Evolutionary conservation across 1,284 basidiomycete species (phyloP).

Genomic region (Takashimella koratensis): DNA sequence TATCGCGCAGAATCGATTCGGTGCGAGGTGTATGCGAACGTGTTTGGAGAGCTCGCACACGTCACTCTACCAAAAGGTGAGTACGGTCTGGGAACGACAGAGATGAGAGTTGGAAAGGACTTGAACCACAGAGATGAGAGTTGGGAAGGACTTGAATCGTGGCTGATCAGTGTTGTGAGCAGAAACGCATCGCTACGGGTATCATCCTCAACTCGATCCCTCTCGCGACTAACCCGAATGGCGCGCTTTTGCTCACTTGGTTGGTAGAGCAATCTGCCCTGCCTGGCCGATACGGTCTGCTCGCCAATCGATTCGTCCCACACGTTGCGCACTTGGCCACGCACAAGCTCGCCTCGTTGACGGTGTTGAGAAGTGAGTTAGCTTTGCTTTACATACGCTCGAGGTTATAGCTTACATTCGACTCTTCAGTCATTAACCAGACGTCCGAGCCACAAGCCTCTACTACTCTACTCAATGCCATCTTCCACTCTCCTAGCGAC

Average conservation of each 20-base stretch:
- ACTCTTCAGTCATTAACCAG: conserved; percentile 68
- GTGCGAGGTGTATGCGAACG: conserved; percentile 94
- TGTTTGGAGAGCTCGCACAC: conserved; percentile 88
- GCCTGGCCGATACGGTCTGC: conserved; percentile 83
- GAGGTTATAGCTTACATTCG: not conserved
- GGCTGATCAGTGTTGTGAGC: too few species aligned
- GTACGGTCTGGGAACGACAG: conserved; percentile 15
- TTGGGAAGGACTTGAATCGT: too few species aligned
- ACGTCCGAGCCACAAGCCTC: conserved; percentile 78
- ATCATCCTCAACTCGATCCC: conserved; percentile 97
- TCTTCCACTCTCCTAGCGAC: conserved; percentile 80
- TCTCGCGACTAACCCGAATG: conserved; percentile 95
- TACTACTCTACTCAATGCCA: conserved; percentile 68
- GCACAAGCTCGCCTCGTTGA: conserved; percentile 93
- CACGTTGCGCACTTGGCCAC: conserved; percentile 95
- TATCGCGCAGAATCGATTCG: conserved; percentile 86
- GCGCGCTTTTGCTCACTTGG: conserved; percentile 92
- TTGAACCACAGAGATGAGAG: not conserved
- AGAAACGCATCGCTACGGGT: conserved; percentile 87
- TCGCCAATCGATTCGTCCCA: conserved; percentile 92
- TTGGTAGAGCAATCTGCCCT: conserved; percentile 90
- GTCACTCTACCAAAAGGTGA: conserved; percentile 71
- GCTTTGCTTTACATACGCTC: not conserved
- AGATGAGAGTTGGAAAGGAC: not conserved
- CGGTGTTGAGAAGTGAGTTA: conserved; percentile 68